Evolutionary conservation across 768 basidiomycete species (phyloP).

Genomic region (Clathrus columnatus): DNA sequence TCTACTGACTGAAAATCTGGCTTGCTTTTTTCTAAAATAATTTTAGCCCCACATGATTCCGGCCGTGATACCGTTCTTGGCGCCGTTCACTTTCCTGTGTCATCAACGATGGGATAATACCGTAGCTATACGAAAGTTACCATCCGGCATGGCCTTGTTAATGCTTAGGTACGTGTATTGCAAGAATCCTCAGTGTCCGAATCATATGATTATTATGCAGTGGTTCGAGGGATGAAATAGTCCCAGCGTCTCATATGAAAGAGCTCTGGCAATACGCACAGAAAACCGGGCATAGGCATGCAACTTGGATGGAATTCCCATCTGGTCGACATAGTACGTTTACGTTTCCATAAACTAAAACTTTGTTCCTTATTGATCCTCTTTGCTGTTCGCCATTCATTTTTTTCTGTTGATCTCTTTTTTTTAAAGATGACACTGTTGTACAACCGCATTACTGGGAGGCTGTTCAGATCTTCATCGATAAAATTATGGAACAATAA

Average conservation of each 20-base stretch:
- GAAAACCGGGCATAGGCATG: slow-evolving; percentile 13
- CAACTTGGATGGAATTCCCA: slow-evolving; percentile 25
- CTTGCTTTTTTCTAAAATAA: not conserved
- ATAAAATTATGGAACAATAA: not conserved
- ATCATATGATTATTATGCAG: slow-evolving; percentile 62
- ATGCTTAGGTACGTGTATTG: slow-evolving; percentile 23
- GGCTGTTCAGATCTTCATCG: slow-evolving; percentile 4
- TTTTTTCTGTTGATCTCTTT: not conserved
- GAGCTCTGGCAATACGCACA: slow-evolving; percentile 56
- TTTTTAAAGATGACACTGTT: slow-evolving; percentile 16
- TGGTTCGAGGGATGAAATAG: slow-evolving; percentile 61
- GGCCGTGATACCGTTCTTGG: slow-evolving; percentile 61
- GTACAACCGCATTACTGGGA: slow-evolving; percentile 12
- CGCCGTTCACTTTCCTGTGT: slow-evolving; percentile 69
- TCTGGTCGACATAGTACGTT: slow-evolving; percentile 26
- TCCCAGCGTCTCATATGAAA: slow-evolving; percentile 70
- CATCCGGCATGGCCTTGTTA: slow-evolving; percentile 21
- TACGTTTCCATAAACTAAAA: not conserved
- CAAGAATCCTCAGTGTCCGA: slow-evolving; percentile 46
- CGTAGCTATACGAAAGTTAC: slow-evolving; percentile 39
- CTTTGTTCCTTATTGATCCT: not conserved
- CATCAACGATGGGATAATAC: slow-evolving; percentile 86
- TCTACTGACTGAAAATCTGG: not conserved
- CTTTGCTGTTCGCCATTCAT: not conserved
- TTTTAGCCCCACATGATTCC: slow-evolving; percentile 63